These are phyloP conservation scores for Colletotrichum sp. DNA, from an alignment of 2,329 filamentous ascomycete genomes.

Conservation along the genomic window DNA sequence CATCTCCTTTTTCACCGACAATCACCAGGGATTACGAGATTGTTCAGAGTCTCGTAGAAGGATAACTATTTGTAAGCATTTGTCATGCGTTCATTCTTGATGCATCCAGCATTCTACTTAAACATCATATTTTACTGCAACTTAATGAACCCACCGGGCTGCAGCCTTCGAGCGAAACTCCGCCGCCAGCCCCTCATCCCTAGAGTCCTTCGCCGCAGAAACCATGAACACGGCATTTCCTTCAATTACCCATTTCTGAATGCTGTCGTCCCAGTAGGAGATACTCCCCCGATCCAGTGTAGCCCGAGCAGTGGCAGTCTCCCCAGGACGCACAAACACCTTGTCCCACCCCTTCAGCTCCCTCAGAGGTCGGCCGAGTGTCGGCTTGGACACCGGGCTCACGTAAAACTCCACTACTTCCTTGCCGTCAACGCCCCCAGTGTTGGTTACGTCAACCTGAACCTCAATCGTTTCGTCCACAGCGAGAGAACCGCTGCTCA, in stretches of 20 bases:
- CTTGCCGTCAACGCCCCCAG: accelerated
- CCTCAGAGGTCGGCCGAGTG: neutral
- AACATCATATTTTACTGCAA: accelerated
- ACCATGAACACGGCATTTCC: neutral
- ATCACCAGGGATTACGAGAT: neutral
- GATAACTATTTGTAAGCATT: accelerated
- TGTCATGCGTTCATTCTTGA: neutral
- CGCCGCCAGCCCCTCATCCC: neutral
- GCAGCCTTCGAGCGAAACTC: neutral
- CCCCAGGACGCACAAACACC: neutral
- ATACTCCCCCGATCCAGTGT: neutral
- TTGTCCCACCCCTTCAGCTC: neutral
- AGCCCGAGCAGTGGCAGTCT: neutral
- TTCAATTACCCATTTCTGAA: neutral
- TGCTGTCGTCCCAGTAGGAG: neutral
- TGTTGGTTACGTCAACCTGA: neutral
- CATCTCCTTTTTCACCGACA: neutral
- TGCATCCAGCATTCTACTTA: neutral
- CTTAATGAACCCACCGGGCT: neutral
- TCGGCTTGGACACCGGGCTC: neutral
- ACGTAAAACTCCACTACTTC: neutral
- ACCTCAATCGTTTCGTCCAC: neutral
- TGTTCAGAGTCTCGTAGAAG: neutral
- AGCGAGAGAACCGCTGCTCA: neutral
- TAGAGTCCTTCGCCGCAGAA: neutral